Evolutionary conservation across 169 alveolate species (phyloP), one percentile per base, ranked within the genome.

Genomic region (Eimeria falciformis): DNA sequence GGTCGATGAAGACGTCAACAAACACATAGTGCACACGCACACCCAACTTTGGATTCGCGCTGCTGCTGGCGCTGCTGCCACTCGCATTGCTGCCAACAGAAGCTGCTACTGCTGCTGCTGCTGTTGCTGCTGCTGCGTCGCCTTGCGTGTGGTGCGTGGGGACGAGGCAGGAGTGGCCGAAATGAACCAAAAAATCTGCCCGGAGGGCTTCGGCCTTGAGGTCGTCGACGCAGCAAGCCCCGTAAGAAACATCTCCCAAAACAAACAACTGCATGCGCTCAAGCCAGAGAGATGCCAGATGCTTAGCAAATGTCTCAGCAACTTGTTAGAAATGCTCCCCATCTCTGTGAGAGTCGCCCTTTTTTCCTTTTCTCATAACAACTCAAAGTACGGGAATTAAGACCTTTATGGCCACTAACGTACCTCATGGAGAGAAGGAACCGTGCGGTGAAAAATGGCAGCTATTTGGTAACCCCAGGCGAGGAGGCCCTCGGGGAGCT

Each of bases 161-260:
- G 12, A 98, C 97, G 77, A 99, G 96, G 93, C 99, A 99, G 69
- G 99, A 97, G 95, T 99, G 99, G 25, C 99, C 99, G 95, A 98
- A 99, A 94, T 99, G 99, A 46, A 99, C 97, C 79, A 99, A 95
- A 79, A 98, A 98, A 91, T 99, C 99, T 91, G 98, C 96, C 12
- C 98, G 98, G 37, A 95, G 95, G 14, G 99, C 98, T 12, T 58
- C 37, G 11, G 95, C 94, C 45, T 98, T 98, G 77, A 98, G 94
- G 96, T 99, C 99, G 95, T 99, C 99, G 55, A 99, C 97, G 94
- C 99, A 99, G 94, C 99, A 99, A 27, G 99, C 99, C 23, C 99
- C 99, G 96, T 98, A 99, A 4, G 99, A 98, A 1, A 98, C 99
- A 95, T 99, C 99, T 5, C 99, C 99, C 94, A 97, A 90, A 14